Evolutionary conservation across 352 stramenopile species (phyloP), one percentile per base, ranked within the genome.

Genomic region (Phytophthora litchii): DNA sequence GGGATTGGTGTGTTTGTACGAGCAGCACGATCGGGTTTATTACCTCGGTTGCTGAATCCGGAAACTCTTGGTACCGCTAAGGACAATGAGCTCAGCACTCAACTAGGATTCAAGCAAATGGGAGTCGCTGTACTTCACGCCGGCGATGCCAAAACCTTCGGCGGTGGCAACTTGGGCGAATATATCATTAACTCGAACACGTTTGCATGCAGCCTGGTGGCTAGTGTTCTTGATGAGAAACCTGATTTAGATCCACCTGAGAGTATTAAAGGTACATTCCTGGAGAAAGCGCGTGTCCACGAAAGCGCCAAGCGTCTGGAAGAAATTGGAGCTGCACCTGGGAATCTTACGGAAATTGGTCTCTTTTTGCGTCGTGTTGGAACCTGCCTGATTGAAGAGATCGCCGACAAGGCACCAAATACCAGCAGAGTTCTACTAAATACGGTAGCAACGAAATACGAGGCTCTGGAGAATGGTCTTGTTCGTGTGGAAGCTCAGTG

Each of bases 171-270:
- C 37, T 74, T 95, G 17, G 83, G 84, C 25, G 52, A 74, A 19
- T 95, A 92, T 49, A 70, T 88, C 19, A 96, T 93, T 69, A 93
- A 96, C 65, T 92, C 80, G 3, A 95, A 95, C 60, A 95, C 83
- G 13, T 92, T 92, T 47, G 85, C 81, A 0, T 88, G 76, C 42
- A 89, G 82, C 23, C 50, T 95, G 21, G 44, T 91, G 1, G 80
- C 72, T 7, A 91, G 86, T 54, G 70, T 94, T 6, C 54, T 94
- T n/a, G 78, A 94, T 25, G 83, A 94, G 44, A 92, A 89, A 38
- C 74, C 67, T 3, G 81, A 94, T 14, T 58, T 90, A 3, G 79
- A 93, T 13, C 86, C 85, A 5, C 80, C 79, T 2, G 88, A 95
- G 54, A 86, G 58, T 25, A 85, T 88, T 42, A 84, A 87, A 19